These are phyloP conservation scores for Phytophthora pseudosyringae DNA, from an alignment of 352 stramenopile genomes.

Conservation along the genomic window DNA sequence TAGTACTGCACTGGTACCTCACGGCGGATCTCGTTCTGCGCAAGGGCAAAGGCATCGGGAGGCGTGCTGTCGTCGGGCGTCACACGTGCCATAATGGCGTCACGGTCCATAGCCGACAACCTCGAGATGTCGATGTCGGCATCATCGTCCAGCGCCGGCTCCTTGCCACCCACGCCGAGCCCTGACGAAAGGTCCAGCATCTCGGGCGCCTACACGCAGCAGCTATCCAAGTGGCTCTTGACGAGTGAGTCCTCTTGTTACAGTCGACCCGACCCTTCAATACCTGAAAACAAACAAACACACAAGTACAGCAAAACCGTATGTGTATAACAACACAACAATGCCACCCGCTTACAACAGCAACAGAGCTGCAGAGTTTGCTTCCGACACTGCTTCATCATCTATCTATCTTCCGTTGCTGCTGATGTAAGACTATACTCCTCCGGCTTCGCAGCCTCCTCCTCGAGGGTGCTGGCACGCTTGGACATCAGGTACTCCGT, in stretches of 20 bases:
- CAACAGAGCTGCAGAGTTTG: constrained; percentile 7
- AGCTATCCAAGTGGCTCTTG: neutral
- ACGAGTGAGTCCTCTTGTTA: neutral
- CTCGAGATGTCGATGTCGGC: constrained; percentile 70
- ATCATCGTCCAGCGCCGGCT: constrained; percentile 66
- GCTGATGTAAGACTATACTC: constrained; percentile 5
- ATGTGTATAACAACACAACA: constrained; percentile 13
- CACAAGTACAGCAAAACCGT: constrained; percentile 10
- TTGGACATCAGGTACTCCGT: constrained; percentile 70
- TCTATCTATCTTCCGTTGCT: constrained; percentile 33
- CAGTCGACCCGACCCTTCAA: constrained; percentile 26
- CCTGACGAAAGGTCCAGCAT: constrained; percentile 50
- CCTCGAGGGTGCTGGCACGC: constrained; percentile 47
- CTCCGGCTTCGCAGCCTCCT: constrained; percentile 17
- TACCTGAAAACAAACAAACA: constrained; percentile 6
- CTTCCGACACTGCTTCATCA: constrained; percentile 9
- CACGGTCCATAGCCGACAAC: constrained; percentile 61
- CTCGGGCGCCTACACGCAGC: constrained; percentile 9
- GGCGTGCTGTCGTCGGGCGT: constrained; percentile 70
- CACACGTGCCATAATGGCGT: constrained; percentile 76
- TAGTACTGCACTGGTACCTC: constrained; percentile 43
- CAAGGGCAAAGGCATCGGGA: constrained; percentile 71
- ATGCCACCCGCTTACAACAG: neutral
- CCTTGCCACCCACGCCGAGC: constrained; percentile 46
- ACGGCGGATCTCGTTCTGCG: constrained; percentile 84